A percentile compares a stretch with the other conserved stretches of the same genome.
Evolutionary conservation across 495 filamentous ascomycete species (phyloP).

Genomic region (Podospora conica): DNA sequence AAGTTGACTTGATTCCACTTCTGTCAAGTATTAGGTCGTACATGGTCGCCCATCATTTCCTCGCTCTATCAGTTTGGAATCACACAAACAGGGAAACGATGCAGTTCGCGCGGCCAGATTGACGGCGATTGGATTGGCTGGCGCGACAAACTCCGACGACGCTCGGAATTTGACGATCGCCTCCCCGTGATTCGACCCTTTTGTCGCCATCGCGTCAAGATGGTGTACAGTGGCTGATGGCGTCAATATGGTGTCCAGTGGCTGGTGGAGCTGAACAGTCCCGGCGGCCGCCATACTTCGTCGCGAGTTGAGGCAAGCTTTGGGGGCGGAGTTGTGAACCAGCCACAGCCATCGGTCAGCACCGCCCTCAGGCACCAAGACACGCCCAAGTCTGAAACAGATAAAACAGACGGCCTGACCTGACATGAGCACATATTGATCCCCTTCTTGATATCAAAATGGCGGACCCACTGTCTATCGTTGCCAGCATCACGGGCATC

Average conservation of each 20-base stretch:
- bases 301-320: background rate
- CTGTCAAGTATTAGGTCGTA: too few relatives aligned
- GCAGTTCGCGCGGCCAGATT: background rate
- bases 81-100: background rate
- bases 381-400: background rate
- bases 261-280: background rate
- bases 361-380: background rate
- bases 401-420: background rate
- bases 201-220: background rate
- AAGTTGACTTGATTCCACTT: background rate
- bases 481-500: conserved; percentile 16
- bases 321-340: background rate
- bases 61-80: background rate
- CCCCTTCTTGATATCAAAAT: background rate
- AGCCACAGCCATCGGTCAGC: background rate
- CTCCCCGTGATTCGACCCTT: background rate
- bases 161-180: background rate
- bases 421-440: background rate
- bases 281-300: background rate
- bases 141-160: background rate
- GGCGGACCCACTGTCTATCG: conserved; percentile 19
- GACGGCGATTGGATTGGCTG: background rate
- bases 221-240: background rate
- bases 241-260: background rate
- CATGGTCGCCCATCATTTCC: background rate